phyloP scores from a whole-genome alignment of 2,329 filamentous ascomycete genomes.

The Fusarium compactum region DNA sequence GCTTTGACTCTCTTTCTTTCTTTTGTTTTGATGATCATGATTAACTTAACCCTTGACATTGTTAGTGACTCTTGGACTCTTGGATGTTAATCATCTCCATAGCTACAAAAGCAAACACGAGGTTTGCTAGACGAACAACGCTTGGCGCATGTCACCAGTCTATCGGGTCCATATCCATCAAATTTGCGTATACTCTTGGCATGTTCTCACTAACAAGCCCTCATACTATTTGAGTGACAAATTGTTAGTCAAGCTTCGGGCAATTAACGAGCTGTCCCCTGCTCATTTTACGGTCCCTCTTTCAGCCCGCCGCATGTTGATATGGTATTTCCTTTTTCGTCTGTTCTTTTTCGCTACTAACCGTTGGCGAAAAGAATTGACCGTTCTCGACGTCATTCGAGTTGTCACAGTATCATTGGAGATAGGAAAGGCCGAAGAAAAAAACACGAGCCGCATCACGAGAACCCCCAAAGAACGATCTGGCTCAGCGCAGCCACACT shows the following conservation, averaged over 20 bases:
- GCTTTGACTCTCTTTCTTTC: background rate
- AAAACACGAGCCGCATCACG: constrained; percentile 36
- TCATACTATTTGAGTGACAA: background rate
- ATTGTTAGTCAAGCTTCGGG: background rate
- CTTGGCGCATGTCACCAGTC: constrained; percentile 36
- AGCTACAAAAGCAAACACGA: constrained; percentile 25
- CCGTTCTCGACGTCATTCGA: constrained; percentile 23
- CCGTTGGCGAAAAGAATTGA: constrained; percentile 1
- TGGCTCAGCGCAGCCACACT: background rate
- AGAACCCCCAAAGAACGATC: constrained; percentile 9
- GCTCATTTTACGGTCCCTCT: background rate
- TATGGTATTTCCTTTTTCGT: background rate
- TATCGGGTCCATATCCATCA: constrained; percentile 17
- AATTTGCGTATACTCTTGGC: constrained; percentile 30
- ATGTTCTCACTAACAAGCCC: constrained; percentile 8
- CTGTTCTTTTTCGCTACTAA: background rate
- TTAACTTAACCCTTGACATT: background rate
- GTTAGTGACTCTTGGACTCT: background rate
- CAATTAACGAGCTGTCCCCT: constrained; percentile 8
- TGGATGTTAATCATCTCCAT: background rate
- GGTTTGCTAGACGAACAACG: constrained; percentile 16
- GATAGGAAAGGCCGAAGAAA: background rate
- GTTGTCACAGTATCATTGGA: background rate
- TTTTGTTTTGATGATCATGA: background rate
- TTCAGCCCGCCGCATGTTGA: constrained; percentile 3